Conservation (phyloP, 257 asterid species). For the Solanum habrochaites region DNA sequence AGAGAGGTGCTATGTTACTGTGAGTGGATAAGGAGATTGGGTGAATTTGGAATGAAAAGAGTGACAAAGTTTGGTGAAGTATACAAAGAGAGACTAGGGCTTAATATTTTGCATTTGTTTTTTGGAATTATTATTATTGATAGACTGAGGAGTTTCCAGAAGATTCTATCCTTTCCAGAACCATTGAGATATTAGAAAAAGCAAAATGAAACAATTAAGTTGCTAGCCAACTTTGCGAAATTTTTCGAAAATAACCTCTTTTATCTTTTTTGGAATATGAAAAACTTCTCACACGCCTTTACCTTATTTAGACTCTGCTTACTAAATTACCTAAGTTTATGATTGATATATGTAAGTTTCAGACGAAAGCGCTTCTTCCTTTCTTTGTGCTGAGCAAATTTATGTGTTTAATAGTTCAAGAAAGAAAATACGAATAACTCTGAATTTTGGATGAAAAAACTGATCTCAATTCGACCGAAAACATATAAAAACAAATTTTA, state of each 20-base stretch:
- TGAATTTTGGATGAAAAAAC: not conserved
- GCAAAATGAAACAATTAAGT: not conserved
- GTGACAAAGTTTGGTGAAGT: not conserved
- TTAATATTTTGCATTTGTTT: not conserved
- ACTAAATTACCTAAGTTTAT: too few species aligned
- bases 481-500: not conserved
- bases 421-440: not conserved
- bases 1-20: not conserved
- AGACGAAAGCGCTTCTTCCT: not conserved
- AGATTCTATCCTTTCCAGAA: slow-evolving; percentile 16
- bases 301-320: too few species aligned
- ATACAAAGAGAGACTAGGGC: slow-evolving; percentile 23
- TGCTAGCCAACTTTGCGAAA: not conserved
- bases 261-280: fast-evolving
- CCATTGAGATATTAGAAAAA: not conserved
- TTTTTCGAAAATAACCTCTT: not conserved
- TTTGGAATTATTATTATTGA: not conserved
- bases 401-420: not conserved
- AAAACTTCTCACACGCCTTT: not conserved
- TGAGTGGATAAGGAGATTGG: slow-evolving; percentile 29
- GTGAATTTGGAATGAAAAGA: not conserved
- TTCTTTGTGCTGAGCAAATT: not conserved
- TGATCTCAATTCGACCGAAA: not conserved
- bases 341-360: too few species aligned
- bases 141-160: slow-evolving; percentile 18